Base-by-base conservation (phyloP, 106 monocot genomes). In the Allium fistulosum region DNA sequence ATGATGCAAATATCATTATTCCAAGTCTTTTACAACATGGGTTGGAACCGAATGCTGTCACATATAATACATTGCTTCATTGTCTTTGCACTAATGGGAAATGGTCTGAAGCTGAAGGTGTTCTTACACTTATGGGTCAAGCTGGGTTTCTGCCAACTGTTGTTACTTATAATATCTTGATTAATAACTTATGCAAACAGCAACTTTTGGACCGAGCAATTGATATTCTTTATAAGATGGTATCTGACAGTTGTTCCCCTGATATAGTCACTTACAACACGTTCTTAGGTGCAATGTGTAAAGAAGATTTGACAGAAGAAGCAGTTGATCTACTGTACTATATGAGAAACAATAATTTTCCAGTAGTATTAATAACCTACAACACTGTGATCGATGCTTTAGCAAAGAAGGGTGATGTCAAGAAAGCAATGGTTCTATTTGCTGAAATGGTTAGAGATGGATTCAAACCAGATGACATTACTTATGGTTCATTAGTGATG, bases 221-320 rank as follows among this genome's bases (percentile, higher is more conserved):
- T 58, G 85, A 88, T 76, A 60, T 88, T 51, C 61, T 93, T 48
- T 17, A 80, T 60, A 77, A 77, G 56, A 93, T 93, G 93, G 77
- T 88, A 15, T 48, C 8, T 3, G 70, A 81, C n/a, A 72, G 70
- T 15, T 93, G 88, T 53, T 73, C 69, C 26, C 93, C 93, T 27
- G 88, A 93, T 75, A 86, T 93, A 67, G 63, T 93, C 67, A 93
- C 93, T 52, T 93, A 85, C 71, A 93, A 93, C 69, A 93, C 86
- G 26, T 75, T 93, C n/a, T 61, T 93, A 26, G 72, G 73, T 2
- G 83, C 88, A 13, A 71, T 93, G 70, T 93, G 85, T 74, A 88
- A 86, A 63, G 70, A 83, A 61, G 78, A 76, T 9, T 72, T 93
- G 88, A 62, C 66, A 9, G 72, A 78, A 15, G 85, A 93, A 62